phyloP scores from a whole-genome alignment of 164 flowering plant genomes.

The Kingdonia uniflora region DNA sequence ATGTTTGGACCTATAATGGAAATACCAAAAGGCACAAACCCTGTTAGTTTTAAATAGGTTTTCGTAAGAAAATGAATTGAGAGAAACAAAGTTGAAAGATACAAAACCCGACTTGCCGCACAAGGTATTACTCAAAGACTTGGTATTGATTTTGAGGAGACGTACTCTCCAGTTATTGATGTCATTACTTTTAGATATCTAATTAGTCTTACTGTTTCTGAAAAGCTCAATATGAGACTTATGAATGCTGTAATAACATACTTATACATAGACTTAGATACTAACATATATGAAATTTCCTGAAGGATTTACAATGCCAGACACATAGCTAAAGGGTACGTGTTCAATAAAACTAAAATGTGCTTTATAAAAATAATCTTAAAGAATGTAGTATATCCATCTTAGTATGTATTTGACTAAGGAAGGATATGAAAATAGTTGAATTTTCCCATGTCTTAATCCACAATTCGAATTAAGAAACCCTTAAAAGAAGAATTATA shows the following conservation, averaged over 20 bases:
- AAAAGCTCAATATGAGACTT: background rate
- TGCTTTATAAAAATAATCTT: background rate
- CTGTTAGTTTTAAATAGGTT: slow-evolving; percentile 3
- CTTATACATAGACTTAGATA: background rate
- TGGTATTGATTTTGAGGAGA: too few species aligned
- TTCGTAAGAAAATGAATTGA: slow-evolving; percentile 4
- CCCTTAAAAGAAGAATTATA: too few species aligned
- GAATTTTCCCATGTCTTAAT: background rate
- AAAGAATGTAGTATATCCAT: background rate
- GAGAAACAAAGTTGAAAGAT: too few species aligned
- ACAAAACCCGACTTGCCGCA: slow-evolving; percentile 2
- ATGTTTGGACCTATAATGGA: background rate
- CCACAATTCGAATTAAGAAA: too few species aligned
- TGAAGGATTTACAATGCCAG: too few species aligned
- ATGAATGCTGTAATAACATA: background rate
- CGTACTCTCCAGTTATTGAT: too few species aligned
- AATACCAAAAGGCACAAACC: too few species aligned
- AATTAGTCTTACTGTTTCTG: background rate
- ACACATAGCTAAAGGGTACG: background rate
- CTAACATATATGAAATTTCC: background rate
- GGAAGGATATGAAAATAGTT: too few species aligned
- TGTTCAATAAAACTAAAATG: too few species aligned
- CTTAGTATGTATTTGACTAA: too few species aligned
- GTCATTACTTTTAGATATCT: too few species aligned
- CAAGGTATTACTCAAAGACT: slow-evolving; percentile 8